Percentiles rank a stretch among this genome's conserved stretches.
These are phyloP conservation scores for Malassezia japonica DNA, from an alignment of 1,284 basidiomycete species.

Conservation along the genomic window DNA sequence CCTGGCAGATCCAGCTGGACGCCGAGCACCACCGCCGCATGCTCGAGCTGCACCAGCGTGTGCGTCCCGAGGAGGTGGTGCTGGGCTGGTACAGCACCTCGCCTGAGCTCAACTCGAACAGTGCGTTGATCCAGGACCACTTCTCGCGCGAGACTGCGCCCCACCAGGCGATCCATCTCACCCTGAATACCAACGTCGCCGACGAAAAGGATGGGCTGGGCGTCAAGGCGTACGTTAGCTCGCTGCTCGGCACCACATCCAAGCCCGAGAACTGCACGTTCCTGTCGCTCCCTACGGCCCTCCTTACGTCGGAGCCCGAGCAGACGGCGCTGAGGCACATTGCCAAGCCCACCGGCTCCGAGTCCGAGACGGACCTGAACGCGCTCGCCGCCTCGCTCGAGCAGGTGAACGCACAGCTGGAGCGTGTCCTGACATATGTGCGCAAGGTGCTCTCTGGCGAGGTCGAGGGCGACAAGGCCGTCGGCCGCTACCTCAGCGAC, in stretches of 20 bases:
- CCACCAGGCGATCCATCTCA: constrained; percentile 82
- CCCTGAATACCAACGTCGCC: constrained; percentile 70
- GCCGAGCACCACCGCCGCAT: constrained; percentile 91
- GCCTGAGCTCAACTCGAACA: constrained; percentile 83
- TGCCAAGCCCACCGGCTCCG: constrained; percentile 58
- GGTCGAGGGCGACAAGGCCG: constrained; percentile 68
- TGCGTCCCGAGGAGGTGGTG: constrained; percentile 73
- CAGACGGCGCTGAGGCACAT: constrained; percentile 53
- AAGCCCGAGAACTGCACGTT: constrained; percentile 47
- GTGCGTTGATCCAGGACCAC: constrained; percentile 96
- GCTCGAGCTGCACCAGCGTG: constrained; percentile 78
- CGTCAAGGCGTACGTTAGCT: constrained; percentile 81
- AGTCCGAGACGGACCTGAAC: constrained; percentile 40
- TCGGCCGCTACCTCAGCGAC: constrained; percentile 86
- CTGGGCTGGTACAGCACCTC: constrained; percentile 63
- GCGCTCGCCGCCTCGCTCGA: constrained; percentile 63
- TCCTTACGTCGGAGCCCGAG: constrained; percentile 49
- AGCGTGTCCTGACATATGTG: constrained; percentile 78
- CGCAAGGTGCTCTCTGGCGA: constrained; percentile 69
- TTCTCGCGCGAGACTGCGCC: constrained; percentile 84
- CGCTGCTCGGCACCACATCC: constrained; percentile 43
- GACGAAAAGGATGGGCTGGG: constrained; percentile 48
- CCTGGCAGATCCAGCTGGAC: constrained; percentile 63
- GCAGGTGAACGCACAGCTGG: constrained; percentile 66
- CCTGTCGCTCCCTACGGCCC: constrained; percentile 32